Evolutionary conservation across 257 asterid genomes (phyloP).

Genomic region (Hygrophila difformis): DNA sequence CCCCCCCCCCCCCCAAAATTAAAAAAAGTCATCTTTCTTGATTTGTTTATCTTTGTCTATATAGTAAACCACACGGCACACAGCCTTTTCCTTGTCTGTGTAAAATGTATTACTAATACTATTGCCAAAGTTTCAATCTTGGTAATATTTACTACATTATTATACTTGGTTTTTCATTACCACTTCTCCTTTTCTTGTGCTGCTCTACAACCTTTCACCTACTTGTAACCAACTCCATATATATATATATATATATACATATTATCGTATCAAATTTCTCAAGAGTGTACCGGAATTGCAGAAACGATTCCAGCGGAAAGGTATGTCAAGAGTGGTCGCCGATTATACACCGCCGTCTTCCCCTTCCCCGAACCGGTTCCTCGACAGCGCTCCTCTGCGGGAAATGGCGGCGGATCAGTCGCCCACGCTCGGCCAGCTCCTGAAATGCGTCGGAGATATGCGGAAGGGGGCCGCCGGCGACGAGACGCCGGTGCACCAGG

Average conservation of each 20-base stretch:
- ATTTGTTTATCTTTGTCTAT: neutral
- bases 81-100: too few species aligned
- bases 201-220: slow-evolving; percentile 29
- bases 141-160: too few species aligned
- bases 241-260: neutral
- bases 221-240: slow-evolving; percentile 18
- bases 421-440: slow-evolving; percentile 41
- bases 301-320: too few species aligned
- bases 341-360: slow-evolving; percentile 6
- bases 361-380: slow-evolving; percentile 13
- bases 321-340: slow-evolving; percentile 8
- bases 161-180: slow-evolving; percentile 10
- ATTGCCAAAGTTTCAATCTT: too few species aligned
- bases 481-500: slow-evolving; percentile 72
- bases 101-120: too few species aligned
- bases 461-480: slow-evolving; percentile 58
- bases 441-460: slow-evolving; percentile 38
- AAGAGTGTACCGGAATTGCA: slow-evolving; percentile 4
- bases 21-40: neutral
- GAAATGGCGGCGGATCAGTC: slow-evolving; percentile 11
- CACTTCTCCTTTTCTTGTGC: slow-evolving; percentile 13
- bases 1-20: slow-evolving; percentile 17
- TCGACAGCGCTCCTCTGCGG: slow-evolving; percentile 16
- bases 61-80: too few species aligned
- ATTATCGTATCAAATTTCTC: slow-evolving; percentile 13